Evolutionary conservation across 2,329 filamentous ascomycete species (phyloP).

Genomic region (Fusarium humuli): DNA sequence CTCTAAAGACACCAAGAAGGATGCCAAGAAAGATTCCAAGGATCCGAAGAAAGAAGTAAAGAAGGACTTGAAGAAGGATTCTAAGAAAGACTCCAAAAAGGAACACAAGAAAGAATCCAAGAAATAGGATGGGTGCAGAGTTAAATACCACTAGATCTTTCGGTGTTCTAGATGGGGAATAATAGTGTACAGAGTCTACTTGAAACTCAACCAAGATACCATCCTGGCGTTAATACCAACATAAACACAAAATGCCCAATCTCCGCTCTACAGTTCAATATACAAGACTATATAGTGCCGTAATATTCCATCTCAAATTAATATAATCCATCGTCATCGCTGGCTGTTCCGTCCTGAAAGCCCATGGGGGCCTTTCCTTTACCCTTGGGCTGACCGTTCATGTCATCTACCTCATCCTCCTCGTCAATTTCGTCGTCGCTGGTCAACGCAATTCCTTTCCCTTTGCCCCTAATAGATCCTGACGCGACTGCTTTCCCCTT

Average conservation of each 20-base stretch:
- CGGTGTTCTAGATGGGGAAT: conserved; percentile 5
- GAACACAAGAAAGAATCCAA: conserved; percentile 12
- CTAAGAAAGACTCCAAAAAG: conserved; percentile 4
- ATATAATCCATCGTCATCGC: conserved; percentile 69
- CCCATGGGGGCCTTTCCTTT: conserved; percentile 67
- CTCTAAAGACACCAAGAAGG: background rate
- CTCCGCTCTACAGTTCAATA: conserved; percentile 21
- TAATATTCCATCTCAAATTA: conserved; percentile 45
- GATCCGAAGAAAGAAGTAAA: background rate
- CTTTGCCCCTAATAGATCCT: conserved; percentile 49
- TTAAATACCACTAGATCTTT: conserved; percentile 23
- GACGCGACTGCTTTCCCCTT: conserved; percentile 51
- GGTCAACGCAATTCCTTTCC: conserved; percentile 48
- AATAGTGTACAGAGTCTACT: conserved; percentile 30
- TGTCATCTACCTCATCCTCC: conserved; percentile 50
- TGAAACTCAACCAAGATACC: conserved; percentile 33
- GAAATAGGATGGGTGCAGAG: conserved; percentile 20
- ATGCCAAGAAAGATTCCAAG: background rate
- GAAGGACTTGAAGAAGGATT: background rate
- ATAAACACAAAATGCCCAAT: conserved; percentile 27
- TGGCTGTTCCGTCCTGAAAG: conserved; percentile 66
- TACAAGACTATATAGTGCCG: conserved; percentile 31
- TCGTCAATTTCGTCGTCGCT: conserved; percentile 52
- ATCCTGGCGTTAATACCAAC: conserved; percentile 34
- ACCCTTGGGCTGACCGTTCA: conserved; percentile 58